Conservation (phyloP, 1,139 yeast genomes). For the Yamadazyma pseudoaaseri region DNA sequence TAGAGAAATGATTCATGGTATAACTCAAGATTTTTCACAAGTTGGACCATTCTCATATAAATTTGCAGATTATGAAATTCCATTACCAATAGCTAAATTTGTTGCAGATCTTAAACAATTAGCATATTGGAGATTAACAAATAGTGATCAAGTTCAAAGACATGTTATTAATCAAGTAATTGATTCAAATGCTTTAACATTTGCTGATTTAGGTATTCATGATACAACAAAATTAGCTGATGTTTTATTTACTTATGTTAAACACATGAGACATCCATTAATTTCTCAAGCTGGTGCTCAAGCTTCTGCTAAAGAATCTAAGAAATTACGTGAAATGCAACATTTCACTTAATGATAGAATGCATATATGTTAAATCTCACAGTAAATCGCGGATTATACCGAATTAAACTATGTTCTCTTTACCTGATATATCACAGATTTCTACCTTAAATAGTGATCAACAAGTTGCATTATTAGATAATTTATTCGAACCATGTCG, state of each 20-base stretch:
- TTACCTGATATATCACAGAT: constrained; percentile 26
- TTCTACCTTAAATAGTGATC: constrained; percentile 14
- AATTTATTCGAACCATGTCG: constrained; percentile 70
- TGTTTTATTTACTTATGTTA: constrained; percentile 63
- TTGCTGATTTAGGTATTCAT: constrained; percentile 67
- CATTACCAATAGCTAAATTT: constrained; percentile 43
- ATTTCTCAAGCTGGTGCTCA: constrained; percentile 49
- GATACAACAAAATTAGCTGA: constrained; percentile 68
- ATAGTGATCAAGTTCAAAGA: constrained; percentile 77
- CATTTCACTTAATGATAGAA: constrained; percentile 29
- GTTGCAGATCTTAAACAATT: constrained; percentile 49
- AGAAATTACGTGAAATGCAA: constrained; percentile 45
- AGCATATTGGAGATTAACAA: constrained; percentile 68
- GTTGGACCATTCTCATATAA: constrained; percentile 48
- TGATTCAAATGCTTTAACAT: constrained; percentile 62
- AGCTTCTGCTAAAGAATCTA: constrained; percentile 42
- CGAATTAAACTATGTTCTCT: constrained; percentile 5
- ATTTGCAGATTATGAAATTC: constrained; percentile 31
- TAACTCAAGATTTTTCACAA: constrained; percentile 57
- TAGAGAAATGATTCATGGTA: constrained; percentile 67
- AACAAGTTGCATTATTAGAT: constrained; percentile 40
- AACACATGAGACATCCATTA: constrained; percentile 54
- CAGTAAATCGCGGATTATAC: background rate
- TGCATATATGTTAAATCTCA: constrained; percentile 1
- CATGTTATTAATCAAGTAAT: constrained; percentile 67